These are phyloP conservation scores for Omphalea diandra DNA, from an alignment of 441 rosid genomes.

Conservation along the genomic window DNA sequence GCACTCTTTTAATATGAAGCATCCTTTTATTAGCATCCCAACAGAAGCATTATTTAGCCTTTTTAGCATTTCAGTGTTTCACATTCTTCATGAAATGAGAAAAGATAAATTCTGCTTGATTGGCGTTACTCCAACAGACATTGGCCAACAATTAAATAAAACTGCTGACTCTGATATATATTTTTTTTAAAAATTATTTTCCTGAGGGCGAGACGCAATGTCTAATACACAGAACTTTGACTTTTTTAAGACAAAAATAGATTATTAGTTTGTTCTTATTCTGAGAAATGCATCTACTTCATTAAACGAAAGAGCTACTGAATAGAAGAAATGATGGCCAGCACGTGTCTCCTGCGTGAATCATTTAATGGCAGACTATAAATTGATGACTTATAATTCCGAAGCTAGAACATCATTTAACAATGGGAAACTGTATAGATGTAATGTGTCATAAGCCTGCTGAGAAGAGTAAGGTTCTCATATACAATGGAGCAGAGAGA, in stretches of 20 bases:
- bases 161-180: slow-evolving; percentile 6
- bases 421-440: slow-evolving; percentile 47
- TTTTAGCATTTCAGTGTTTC: slow-evolving; percentile 7
- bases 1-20: neutral
- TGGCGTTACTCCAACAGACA: slow-evolving; percentile 10
- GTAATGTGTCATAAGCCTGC: slow-evolving; percentile 16
- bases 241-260: neutral
- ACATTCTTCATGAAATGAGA: neutral
- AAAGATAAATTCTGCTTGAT: neutral
- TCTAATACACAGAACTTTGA: slow-evolving; percentile 16
- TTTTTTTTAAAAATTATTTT: neutral
- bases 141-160: neutral
- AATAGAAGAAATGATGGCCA: slow-evolving; percentile 27
- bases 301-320: slow-evolving; percentile 8
- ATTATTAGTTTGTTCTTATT: neutral
- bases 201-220: neutral
- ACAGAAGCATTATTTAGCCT: too few species aligned
- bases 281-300: neutral
- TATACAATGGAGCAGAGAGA: slow-evolving; percentile 30
- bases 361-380: slow-evolving; percentile 18
- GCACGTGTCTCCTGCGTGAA: slow-evolving; percentile 39
- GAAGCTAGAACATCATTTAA: slow-evolving; percentile 9
- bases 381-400: slow-evolving; percentile 10
- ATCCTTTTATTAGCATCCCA: neutral
- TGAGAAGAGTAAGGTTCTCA: slow-evolving; percentile 25